Evolutionary conservation across 2,329 filamentous ascomycete genomes (phyloP).

Genomic region (Ascosphaera acerosa): DNA sequence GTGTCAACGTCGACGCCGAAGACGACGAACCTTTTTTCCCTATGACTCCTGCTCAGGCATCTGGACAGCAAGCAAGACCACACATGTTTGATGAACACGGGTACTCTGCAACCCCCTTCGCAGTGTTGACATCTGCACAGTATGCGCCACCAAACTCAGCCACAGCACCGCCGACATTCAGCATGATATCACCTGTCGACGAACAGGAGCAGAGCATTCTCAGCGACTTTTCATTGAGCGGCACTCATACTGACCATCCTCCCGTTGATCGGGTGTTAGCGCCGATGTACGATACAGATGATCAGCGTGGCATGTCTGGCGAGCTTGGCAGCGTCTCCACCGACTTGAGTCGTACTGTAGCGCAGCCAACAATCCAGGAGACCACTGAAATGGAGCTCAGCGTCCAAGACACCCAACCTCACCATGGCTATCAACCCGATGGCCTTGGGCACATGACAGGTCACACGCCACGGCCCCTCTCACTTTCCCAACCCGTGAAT

Average conservation of each 20-base stretch:
- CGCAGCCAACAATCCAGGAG: no score
- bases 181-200: neutral
- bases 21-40: constrained; percentile 12
- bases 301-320: no score
- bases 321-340: no score
- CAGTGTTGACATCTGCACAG: neutral
- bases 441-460: no score
- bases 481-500: constrained; percentile 7
- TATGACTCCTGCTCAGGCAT: neutral
- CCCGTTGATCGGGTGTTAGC: no score
- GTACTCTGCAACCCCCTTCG: neutral
- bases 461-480: no score
- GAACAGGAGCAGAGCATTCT: neutral
- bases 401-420: no score
- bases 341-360: no score
- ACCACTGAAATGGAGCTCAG: no score
- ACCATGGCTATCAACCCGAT: no score
- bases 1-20: constrained; percentile 22
- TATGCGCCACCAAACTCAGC: neutral
- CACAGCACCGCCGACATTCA: neutral
- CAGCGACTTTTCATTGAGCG: neutral
- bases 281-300: no score
- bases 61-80: neutral
- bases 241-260: neutral
- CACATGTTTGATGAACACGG: neutral